phyloP scores from a whole-genome alignment of 306 rosid genomes.

The Herpetospermum pedunculosum region DNA sequence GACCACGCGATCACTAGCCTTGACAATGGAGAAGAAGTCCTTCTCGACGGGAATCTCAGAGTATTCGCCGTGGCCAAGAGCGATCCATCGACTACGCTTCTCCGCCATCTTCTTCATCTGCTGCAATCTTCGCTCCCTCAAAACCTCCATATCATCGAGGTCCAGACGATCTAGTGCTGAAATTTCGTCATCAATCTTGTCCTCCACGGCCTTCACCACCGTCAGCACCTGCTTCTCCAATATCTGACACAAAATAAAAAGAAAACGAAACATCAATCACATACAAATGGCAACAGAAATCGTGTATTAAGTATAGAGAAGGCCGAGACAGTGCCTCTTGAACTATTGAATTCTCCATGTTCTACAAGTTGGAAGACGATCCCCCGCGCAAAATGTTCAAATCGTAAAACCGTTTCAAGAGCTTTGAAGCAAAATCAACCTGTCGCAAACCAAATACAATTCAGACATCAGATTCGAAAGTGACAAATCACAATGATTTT shows the following conservation, averaged over 20 bases:
- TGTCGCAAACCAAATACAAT: background rate
- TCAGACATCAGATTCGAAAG: background rate
- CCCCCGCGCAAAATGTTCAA: background rate
- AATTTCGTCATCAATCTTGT: slow-evolving; percentile 82
- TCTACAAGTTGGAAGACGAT: slow-evolving; percentile 11
- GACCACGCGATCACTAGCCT: slow-evolving; percentile 97
- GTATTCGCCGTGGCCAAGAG: slow-evolving; percentile 81
- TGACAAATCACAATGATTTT: too few species aligned
- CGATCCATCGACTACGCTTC: slow-evolving; percentile 88
- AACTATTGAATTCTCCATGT: slow-evolving; percentile 53
- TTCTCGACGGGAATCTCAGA: slow-evolving; percentile 70
- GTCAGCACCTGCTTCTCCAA: slow-evolving; percentile 75
- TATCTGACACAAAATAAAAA: slow-evolving; percentile 19
- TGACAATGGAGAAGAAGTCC: slow-evolving; percentile 84
- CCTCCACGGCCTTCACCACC: slow-evolving; percentile 81
- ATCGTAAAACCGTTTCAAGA: background rate
- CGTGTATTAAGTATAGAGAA: background rate
- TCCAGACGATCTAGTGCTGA: slow-evolving; percentile 80
- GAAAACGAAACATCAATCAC: background rate
- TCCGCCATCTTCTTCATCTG: slow-evolving; percentile 98
- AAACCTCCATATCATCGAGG: slow-evolving; percentile 58
- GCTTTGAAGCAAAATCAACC: background rate
- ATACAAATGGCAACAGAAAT: background rate
- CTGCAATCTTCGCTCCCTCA: slow-evolving; percentile 81
- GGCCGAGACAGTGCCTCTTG: slow-evolving; percentile 37